Base-by-base conservation (phyloP, 169 alveolate genomes). In the Plasmodium blacklocki region DNA sequence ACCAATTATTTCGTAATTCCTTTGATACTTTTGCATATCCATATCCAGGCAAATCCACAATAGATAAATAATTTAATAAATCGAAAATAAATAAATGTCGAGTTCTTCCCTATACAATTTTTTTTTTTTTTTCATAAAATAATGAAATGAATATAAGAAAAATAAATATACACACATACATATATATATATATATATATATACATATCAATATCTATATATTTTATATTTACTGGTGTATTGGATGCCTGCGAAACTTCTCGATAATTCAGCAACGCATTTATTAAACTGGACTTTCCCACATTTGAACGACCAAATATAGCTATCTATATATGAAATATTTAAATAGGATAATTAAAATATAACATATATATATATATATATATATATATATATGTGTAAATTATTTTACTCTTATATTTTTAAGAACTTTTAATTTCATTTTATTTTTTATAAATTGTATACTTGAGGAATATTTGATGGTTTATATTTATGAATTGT, bases 231-330 rank as follows among this genome's bases (percentile, higher is more conserved):
- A 94, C 97, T 54, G 97, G 97, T n/a, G 90, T 94, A 56, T 80
- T 73, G 18, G 97, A 94, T 2, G 95, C 94, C 15, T 96, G 97
- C 3, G 97, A 97, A 6, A 95, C 95, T 62, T 93, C 91, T 70
- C 94, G 63, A 85, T 95, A 93, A 67, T 95, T 94, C 47, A 97
- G 67, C 8, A 98, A 92, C 19, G 97, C 92, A 92, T 98, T 98
- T 32, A 98, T 96, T 60, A 98, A 94, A 58, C 98, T 93, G 9
- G 98, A 96, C 89, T 97, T 97, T 1, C 99, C 99, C 18, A 94
- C 97, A 87, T 97, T 97, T 18, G 99, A 97, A 39, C 97, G 88
- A 3, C 99, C 99, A 58, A 97, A 96, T 62, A 97, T 78, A 50
- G 98, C 98, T 12, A 96, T 93, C 97, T 97, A 89, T 88, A 70